Conservation (phyloP, 305 asterid genomes). For the Plantago lanceolata region DNA sequence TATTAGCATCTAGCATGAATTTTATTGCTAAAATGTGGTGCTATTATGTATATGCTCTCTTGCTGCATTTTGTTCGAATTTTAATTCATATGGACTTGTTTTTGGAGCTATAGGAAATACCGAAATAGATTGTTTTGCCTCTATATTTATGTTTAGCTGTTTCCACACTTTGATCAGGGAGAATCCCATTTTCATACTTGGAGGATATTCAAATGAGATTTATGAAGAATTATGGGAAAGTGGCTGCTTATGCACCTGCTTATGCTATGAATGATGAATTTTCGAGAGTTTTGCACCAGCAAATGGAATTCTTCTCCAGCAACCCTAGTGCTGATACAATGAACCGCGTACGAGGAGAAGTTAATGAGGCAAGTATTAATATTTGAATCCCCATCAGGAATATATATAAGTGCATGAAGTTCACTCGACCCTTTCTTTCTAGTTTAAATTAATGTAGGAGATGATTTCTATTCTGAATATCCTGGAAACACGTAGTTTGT, state of each 20-base stretch:
- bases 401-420: neutral
- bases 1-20: no score
- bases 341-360: conserved; percentile 87
- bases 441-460: conserved; percentile 6
- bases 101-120: neutral
- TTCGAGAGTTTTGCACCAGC: conserved; percentile 94
- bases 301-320: conserved; percentile 96
- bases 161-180: conserved; percentile 43
- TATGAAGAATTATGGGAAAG: conserved; percentile 86
- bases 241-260: conserved; percentile 81
- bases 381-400: no score
- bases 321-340: conserved; percentile 88
- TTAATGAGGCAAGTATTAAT: conserved; percentile 63
- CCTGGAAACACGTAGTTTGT: neutral
- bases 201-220: conserved; percentile 96
- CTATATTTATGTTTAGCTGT: neutral
- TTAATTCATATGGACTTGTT: neutral
- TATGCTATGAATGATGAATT: conserved; percentile 96
- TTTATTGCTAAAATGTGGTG: neutral
- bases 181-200: conserved; percentile 85
- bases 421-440: conserved; percentile 1
- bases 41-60: neutral
- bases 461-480: conserved; percentile 11
- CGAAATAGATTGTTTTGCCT: neutral
- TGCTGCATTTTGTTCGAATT: no score